These are phyloP conservation scores for Boechera retrofracta DNA, from an alignment of 345 rosid genomes.

Conservation along the genomic window DNA sequence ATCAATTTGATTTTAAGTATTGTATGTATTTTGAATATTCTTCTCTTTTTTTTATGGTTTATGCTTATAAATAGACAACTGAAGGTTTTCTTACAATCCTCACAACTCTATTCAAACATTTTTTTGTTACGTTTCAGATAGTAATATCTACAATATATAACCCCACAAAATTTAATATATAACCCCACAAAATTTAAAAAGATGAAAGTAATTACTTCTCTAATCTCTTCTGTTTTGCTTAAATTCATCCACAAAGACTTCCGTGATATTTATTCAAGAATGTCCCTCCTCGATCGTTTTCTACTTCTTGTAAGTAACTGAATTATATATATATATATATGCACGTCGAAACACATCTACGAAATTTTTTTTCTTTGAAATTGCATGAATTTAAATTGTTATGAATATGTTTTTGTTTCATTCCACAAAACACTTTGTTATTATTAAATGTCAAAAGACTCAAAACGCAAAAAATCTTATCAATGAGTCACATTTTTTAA, in stretches of 20 bases:
- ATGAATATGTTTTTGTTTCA: neutral
- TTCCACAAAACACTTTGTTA: neutral
- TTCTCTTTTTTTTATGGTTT: neutral
- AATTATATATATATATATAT: neutral
- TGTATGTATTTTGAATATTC: neutral
- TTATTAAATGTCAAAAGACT: too few species aligned
- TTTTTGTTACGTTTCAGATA: neutral
- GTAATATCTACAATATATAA: neutral
- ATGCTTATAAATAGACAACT: constrained; percentile 10
- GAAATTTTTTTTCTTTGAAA: neutral
- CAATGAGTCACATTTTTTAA: neutral
- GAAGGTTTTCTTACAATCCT: constrained; percentile 5
- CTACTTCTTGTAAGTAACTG: constrained; percentile 52
- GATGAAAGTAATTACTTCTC: constrained; percentile 28
- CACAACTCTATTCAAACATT: neutral
- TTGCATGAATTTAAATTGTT: neutral
- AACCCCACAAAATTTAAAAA: neutral
- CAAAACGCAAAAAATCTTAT: too few species aligned
- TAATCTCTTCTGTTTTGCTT: constrained; percentile 20
- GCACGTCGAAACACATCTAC: neutral
- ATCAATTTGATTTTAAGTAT: neutral
- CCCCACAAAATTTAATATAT: neutral
- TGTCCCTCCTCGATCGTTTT: constrained; percentile 52
- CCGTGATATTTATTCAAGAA: constrained; percentile 46
- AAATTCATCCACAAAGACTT: constrained; percentile 52